Base-by-base conservation (phyloP, 1,139 yeast species). In the Groenewaldozyma auringiensis region DNA sequence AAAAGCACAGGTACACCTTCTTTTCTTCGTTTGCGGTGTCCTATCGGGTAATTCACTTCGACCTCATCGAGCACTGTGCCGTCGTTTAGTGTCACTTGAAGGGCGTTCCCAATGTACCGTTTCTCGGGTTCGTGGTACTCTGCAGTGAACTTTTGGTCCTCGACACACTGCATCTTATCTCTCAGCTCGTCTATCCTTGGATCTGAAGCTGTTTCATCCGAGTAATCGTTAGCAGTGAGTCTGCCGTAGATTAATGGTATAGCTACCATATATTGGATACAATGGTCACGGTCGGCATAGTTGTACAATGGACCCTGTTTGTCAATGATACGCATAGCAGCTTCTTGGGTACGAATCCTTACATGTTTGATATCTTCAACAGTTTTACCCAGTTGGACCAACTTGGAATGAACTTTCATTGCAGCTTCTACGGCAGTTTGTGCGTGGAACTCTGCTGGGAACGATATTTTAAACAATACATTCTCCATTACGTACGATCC, bases 371-470 rank as follows among this genome's bases (percentile, higher is more conserved):
- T 75, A 54, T 77, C 80, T 44, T 70, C 71, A 47, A 67, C 61
- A 11, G 74, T 57, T 59, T 70, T 68, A 18, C 78, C 78, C 47
- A 64, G 50, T 8, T 57, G 59, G 44, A 60, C 56, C 52, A 76
- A 63, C 45, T 61, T 55, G 42, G 59, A 52, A 56, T 72, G 67
- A 17, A 73, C 65, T 20, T 66, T 70, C 62, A 76, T 57, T 35
- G 81, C 75, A 35, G 78, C 78, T 57, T 76, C 82, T 27, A 71
- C 81, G 13, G 81, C 81, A 34, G 81, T 76, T 61, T 76, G 82
- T n/a, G 81, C 80, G 58, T 77, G 82, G 64, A 76, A 76, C 60
- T 76, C 82, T 21, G 82, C 82, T n/a, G 81, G 81, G 68, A 71
- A 76, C 1, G 80, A 75, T 51, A 77, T 76, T 64, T 76, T 77